Conservation (phyloP, 2,329 filamentous ascomycete species). For the Colletotrichum sp. region DNA sequence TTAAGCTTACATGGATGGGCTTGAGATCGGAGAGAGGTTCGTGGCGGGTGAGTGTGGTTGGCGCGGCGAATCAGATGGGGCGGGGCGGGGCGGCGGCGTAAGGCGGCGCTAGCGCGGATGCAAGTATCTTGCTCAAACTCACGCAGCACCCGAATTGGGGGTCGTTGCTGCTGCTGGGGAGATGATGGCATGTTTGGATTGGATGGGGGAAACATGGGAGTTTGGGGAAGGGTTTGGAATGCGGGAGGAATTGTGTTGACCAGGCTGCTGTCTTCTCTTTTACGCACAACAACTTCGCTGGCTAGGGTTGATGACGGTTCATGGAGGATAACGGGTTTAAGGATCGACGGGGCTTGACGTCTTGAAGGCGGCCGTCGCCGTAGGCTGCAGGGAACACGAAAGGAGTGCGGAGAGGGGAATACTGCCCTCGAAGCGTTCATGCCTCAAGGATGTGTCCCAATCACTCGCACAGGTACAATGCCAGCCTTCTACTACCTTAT, state of each 20-base stretch:
- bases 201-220: not conserved
- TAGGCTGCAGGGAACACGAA: not conserved
- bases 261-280: too few species aligned
- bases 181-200: not conserved
- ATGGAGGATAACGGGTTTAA: not conserved
- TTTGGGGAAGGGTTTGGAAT: not conserved
- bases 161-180: not conserved
- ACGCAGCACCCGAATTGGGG: conserved; percentile 5
- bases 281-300: too few species aligned
- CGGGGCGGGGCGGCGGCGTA: not conserved
- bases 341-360: not conserved
- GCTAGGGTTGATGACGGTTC: not conserved
- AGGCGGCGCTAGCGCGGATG: conserved; percentile 19
- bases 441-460: too few species aligned
- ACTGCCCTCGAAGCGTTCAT: not conserved
- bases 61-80: conserved; percentile 13
- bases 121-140: conserved; percentile 26
- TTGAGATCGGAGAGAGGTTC: conserved; percentile 2
- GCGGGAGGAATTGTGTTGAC: not conserved
- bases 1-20: not conserved
- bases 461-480: not conserved
- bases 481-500: not conserved
- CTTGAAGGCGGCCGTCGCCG: accelerated
- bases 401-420: too few species aligned
- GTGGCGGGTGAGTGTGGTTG: not conserved